phyloP scores from a whole-genome alignment of 2,329 filamentous ascomycete species.

The Aspergillus sclerotialis region DNA sequence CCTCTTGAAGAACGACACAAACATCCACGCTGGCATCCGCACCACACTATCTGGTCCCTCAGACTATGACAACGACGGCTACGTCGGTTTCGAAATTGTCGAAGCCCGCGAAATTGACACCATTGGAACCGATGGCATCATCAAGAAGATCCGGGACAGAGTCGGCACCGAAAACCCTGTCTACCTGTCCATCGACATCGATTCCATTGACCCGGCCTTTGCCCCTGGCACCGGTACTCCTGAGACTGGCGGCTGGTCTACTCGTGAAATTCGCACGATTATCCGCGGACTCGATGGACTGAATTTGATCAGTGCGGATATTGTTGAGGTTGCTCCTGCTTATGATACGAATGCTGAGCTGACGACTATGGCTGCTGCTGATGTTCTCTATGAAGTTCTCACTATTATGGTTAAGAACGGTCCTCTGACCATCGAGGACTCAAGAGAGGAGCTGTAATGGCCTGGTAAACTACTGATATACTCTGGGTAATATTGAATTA shows the following conservation, averaged over 20 bases:
- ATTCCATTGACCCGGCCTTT: conserved; percentile 75
- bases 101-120: conserved; percentile 67
- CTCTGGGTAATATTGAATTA: too few relatives aligned
- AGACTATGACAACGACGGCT: conserved; percentile 80
- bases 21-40: conserved; percentile 81
- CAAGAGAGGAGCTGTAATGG: too few relatives aligned
- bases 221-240: conserved; percentile 50
- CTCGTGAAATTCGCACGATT: conserved; percentile 52
- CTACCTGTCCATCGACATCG: conserved; percentile 80
- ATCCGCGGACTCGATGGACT: conserved; percentile 53
- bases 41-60: conserved; percentile 71
- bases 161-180: conserved; percentile 70
- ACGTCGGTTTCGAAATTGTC: conserved; percentile 76
- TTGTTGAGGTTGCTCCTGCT: conserved; percentile 56
- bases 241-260: conserved; percentile 57
- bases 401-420: conserved; percentile 77
- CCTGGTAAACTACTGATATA: too few relatives aligned
- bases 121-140: conserved; percentile 65
- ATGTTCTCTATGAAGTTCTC: conserved; percentile 71
- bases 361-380: conserved; percentile 44
- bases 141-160: conserved; percentile 67
- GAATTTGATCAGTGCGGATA: conserved; percentile 53
- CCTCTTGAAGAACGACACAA: conserved; percentile 70
- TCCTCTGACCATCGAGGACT: conserved; percentile 47
- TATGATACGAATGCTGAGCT: conserved; percentile 57